Evolutionary conservation across 805 yeast species (phyloP).

Genomic region (Metschnikowia dekortorum): DNA sequence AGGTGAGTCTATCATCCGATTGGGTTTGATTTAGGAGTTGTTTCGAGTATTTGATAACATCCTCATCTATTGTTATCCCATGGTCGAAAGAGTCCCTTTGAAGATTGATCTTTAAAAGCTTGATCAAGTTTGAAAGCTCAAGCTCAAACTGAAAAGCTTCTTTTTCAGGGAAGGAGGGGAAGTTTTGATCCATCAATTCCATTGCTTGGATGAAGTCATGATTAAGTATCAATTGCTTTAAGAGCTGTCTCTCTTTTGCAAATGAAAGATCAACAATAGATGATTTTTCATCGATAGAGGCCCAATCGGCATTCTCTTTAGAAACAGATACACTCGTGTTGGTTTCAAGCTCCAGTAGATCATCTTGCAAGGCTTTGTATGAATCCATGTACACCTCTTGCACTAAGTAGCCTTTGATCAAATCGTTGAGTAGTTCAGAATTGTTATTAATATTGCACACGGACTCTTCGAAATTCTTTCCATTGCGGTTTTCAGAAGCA

Average conservation of each 20-base stretch:
- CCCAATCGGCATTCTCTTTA: not conserved
- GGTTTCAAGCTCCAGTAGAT: slow-evolving; percentile 22
- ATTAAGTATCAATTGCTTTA: slow-evolving; percentile 5
- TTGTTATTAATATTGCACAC: slow-evolving; percentile 25
- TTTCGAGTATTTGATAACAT: not conserved
- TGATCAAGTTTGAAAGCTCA: slow-evolving; percentile 21
- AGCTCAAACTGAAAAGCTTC: slow-evolving; percentile 23
- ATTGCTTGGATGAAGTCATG: slow-evolving; percentile 8
- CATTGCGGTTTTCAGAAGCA: not conserved
- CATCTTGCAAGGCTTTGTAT: slow-evolving; percentile 29
- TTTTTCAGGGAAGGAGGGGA: slow-evolving; percentile 1
- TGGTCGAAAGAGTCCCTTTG: slow-evolving; percentile 18
- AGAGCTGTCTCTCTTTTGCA: slow-evolving; percentile 5
- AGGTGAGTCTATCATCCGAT: not conserved
- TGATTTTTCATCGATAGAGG: not conserved
- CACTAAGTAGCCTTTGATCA: slow-evolving; percentile 36
- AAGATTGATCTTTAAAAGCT: slow-evolving; percentile 20
- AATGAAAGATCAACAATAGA: slow-evolving; percentile 1
- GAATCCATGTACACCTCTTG: slow-evolving; percentile 38
- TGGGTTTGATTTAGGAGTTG: not conserved
- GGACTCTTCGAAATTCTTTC: slow-evolving; percentile 16
- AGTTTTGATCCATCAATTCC: slow-evolving; percentile 3
- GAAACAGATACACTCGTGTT: slow-evolving; percentile 8
- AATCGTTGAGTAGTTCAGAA: slow-evolving; percentile 24
- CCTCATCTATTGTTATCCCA: slow-evolving; percentile 18